These are phyloP conservation scores for Hippophae rhamnoides DNA, from an alignment of 306 rosid species.

Conservation along the genomic window DNA sequence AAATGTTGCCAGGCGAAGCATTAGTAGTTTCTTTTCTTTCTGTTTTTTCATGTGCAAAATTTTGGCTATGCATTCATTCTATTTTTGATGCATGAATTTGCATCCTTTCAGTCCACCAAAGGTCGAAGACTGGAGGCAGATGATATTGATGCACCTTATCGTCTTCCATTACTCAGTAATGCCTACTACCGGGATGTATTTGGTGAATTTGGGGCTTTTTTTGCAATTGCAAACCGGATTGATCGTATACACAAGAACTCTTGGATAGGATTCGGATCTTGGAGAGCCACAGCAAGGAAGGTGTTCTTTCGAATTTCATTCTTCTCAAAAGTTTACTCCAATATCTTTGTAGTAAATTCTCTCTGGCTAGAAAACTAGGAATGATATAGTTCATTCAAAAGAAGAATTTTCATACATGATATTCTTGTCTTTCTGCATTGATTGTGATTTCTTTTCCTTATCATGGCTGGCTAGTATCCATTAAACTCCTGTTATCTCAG, in stretches of 20 bases:
- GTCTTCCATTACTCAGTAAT: slow-evolving; percentile 68
- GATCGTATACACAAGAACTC: slow-evolving; percentile 89
- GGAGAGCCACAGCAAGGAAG: slow-evolving; percentile 97
- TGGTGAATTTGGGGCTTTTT: slow-evolving; percentile 83
- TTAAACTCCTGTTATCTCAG: no score
- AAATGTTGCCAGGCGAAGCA: no score
- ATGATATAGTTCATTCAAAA: no score
- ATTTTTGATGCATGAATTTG: slow-evolving; percentile 8
- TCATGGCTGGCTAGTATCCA: no score
- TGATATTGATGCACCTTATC: slow-evolving; percentile 82
- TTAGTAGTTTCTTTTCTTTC: no score
- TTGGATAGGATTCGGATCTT: slow-evolving; percentile 97
- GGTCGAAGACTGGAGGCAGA: slow-evolving; percentile 72
- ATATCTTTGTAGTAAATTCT: not conserved
- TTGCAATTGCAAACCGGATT: slow-evolving; percentile 73
- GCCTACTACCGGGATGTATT: slow-evolving; percentile 79
- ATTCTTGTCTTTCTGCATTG: no score
- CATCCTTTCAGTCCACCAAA: slow-evolving; percentile 49
- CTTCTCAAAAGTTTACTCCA: not conserved
- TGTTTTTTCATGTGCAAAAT: not conserved
- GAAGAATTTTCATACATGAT: no score
- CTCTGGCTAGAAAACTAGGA: not conserved
- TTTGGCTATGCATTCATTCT: not conserved
- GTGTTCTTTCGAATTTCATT: slow-evolving; percentile 18
- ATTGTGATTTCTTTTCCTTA: no score